Percentiles rank a stretch among this genome's conserved stretches.
These are phyloP conservation scores for Erodium moschatum DNA, from an alignment of 441 rosid species.

Conservation along the genomic window DNA sequence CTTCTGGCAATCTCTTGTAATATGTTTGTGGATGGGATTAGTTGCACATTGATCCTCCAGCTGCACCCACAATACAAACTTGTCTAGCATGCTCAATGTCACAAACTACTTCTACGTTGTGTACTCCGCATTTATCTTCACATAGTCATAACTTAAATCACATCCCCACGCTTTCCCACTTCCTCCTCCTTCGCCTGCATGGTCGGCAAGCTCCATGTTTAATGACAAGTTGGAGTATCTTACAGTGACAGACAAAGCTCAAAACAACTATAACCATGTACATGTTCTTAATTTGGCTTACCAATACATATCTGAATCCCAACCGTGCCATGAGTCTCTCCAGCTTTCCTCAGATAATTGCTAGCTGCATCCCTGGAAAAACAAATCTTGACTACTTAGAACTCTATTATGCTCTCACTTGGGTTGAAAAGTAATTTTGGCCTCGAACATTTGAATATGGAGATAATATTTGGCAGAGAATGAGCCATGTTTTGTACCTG, in stretches of 20 bases:
- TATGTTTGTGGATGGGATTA: too few relatives aligned
- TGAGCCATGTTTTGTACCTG: conserved; percentile 32
- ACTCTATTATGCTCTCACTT: too few relatives aligned
- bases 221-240: neutral
- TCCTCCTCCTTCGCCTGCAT: conserved; percentile 51
- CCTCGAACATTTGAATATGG: too few relatives aligned
- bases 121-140: conserved; percentile 61
- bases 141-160: conserved; percentile 75
- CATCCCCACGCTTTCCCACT: conserved; percentile 78
- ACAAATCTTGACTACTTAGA: too few relatives aligned
- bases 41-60: too few relatives aligned
- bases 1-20: too few relatives aligned
- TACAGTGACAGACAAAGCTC: too few relatives aligned
- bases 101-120: conserved; percentile 28
- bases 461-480: neutral
- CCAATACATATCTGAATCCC: conserved; percentile 53
- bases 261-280: neutral
- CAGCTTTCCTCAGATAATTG: conserved; percentile 58
- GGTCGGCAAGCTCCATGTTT: neutral
- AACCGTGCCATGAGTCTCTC: conserved; percentile 74
- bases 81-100: too few relatives aligned
- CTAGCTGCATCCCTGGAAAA: conserved; percentile 59
- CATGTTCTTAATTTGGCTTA: conserved; percentile 25
- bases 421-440: too few relatives aligned
- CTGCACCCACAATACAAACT: too few relatives aligned